These are phyloP conservation scores for Boletus subcaerulescens DNA, from an alignment of 768 basidiomycete genomes.

Conservation along the genomic window DNA sequence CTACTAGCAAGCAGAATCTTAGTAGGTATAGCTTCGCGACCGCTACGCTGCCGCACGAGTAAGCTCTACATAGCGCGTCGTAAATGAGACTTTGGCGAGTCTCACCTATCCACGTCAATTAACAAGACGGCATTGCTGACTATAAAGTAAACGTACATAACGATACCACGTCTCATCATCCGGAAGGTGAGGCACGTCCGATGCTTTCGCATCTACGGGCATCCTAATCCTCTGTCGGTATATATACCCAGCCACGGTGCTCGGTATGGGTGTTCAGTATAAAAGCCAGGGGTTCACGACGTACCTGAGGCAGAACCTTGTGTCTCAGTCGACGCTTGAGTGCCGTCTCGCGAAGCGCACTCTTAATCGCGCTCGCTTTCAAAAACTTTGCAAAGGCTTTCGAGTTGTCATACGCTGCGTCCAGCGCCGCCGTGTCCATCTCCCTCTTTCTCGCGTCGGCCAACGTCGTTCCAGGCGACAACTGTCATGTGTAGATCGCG, in stretches of 20 bases:
- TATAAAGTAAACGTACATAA: slow-evolving; percentile 19
- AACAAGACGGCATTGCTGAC: neutral
- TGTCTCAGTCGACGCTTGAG: slow-evolving; percentile 26
- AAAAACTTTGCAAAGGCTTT: slow-evolving; percentile 34
- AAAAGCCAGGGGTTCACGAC: slow-evolving; percentile 7
- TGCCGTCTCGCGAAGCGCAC: slow-evolving; percentile 15
- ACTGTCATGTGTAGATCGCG: slow-evolving; percentile 6
- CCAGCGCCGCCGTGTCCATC: slow-evolving; percentile 1
- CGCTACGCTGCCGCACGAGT: slow-evolving; percentile 5
- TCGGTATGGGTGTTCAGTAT: neutral
- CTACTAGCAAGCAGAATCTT: neutral
- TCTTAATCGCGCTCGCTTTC: slow-evolving; percentile 20
- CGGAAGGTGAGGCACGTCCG: slow-evolving; percentile 34
- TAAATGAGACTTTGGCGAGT: slow-evolving; percentile 14
- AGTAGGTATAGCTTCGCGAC: neutral
- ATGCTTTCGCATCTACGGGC: slow-evolving; percentile 29
- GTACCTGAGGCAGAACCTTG: slow-evolving; percentile 41
- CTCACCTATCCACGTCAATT: slow-evolving; percentile 11
- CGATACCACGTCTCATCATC: slow-evolving; percentile 37
- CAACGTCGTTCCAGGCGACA: slow-evolving; percentile 10
- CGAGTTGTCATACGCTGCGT: slow-evolving; percentile 41
- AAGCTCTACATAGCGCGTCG: slow-evolving; percentile 21
- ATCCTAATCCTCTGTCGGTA: slow-evolving; percentile 16
- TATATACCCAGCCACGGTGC: neutral
- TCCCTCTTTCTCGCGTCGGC: slow-evolving; percentile 2